Evolutionary conservation across 768 basidiomycete species (phyloP).

Genomic region (Ramaria rubella): DNA sequence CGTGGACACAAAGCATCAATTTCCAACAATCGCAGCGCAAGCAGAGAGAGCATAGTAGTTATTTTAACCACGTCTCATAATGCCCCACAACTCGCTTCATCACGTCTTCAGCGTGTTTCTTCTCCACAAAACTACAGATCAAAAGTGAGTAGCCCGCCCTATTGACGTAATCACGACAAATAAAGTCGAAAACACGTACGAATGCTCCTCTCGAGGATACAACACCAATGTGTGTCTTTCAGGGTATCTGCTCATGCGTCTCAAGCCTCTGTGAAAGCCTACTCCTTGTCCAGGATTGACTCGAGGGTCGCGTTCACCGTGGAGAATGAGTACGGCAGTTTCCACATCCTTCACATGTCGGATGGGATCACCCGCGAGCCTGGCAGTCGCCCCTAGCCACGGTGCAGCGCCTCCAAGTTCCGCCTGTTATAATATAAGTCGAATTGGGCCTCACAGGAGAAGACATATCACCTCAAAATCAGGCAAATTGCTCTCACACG

Average conservation of each 20-base stretch:
- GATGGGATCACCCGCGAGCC: slow-evolving; percentile 4
- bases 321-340: slow-evolving; percentile 14
- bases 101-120: slow-evolving; percentile 11
- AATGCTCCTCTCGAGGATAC: slow-evolving; percentile 13
- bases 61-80: slow-evolving; percentile 8
- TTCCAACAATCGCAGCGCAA: no score
- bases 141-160: not conserved
- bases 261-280: slow-evolving; percentile 10
- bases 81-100: slow-evolving; percentile 6
- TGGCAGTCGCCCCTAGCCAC: not conserved
- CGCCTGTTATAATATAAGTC: not conserved
- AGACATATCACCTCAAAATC: not conserved
- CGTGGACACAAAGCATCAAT: no score
- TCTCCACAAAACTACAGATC: not conserved
- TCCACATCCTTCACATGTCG: slow-evolving; percentile 10
- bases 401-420: slow-evolving; percentile 7
- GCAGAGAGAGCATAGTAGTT: no score
- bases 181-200: slow-evolving; percentile 5
- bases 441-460: not conserved
- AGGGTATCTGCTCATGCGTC: slow-evolving; percentile 6
- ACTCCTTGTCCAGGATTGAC: slow-evolving; percentile 10
- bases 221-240: slow-evolving; percentile 9
- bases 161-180: not conserved
- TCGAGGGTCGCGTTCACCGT: slow-evolving; percentile 11
- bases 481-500: slow-evolving; percentile 9